Conservation (phyloP, 2,329 filamentous ascomycete species). For the Diaporthe sp. region DNA sequence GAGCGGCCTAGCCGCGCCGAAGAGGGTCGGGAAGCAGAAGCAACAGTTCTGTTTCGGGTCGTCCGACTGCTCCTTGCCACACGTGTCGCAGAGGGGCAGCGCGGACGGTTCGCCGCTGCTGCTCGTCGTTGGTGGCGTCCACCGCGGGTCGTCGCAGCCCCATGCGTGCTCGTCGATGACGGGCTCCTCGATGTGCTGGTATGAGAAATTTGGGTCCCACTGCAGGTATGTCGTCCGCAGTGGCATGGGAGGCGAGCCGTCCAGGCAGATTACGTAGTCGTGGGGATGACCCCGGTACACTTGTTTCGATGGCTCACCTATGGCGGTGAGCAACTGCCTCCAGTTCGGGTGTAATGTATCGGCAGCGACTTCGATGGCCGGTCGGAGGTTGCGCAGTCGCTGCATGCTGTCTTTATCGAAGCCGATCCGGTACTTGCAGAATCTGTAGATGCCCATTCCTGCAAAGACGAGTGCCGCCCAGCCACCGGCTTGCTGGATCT, state of each 20-base stretch:
- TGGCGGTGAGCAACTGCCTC: conserved; percentile 62
- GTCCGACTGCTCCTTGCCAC: conserved; percentile 64
- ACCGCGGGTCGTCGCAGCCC: conserved; percentile 64
- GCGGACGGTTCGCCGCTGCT: conserved; percentile 38
- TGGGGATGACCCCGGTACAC: conserved; percentile 63
- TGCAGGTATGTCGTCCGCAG: conserved; percentile 61
- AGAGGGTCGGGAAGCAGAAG: conserved; percentile 66
- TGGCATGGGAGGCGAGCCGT: conserved; percentile 56
- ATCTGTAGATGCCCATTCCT: conserved; percentile 70
- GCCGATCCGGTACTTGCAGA: conserved; percentile 71
- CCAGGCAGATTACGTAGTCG: conserved; percentile 63
- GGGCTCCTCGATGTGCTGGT: conserved; percentile 63
- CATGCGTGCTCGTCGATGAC: conserved; percentile 63
- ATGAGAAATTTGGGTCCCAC: conserved; percentile 61
- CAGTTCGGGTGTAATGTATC: conserved; percentile 67
- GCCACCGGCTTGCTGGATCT: conserved; percentile 69
- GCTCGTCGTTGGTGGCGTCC: conserved; percentile 46
- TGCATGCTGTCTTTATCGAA: conserved; percentile 65
- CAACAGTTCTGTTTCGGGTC: conserved; percentile 62
- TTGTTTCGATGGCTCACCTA: conserved; percentile 56
- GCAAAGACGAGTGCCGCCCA: conserved; percentile 70
- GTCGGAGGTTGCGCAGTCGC: conserved; percentile 58
- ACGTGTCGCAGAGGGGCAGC: conserved; percentile 56
- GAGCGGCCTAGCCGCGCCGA: conserved; percentile 56
- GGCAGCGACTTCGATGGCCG: conserved; percentile 65